A percentile compares a stretch with the other conserved stretches of the same genome.
Conservation (phyloP, 2,329 filamentous ascomycete genomes). For the Botrytis sinoallii region DNA sequence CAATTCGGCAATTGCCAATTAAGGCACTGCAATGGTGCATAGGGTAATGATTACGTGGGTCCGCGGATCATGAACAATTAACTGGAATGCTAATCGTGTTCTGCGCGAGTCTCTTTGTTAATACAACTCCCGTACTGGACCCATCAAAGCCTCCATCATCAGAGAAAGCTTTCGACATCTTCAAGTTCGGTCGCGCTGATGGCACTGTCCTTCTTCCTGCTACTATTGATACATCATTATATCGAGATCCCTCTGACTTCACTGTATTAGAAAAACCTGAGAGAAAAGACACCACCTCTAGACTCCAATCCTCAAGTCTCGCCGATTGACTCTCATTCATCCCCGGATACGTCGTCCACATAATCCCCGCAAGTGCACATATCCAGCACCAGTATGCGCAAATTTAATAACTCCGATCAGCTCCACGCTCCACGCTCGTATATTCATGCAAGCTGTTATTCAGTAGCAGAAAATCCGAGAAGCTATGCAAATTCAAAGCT, state of each 20-base stretch:
- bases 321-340: too few species aligned
- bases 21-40: background rate
- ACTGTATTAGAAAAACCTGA: background rate
- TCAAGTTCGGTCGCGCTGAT: conserved; percentile 2
- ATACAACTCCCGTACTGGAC: background rate
- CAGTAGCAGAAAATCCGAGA: background rate
- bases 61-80: background rate
- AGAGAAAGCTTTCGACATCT: background rate
- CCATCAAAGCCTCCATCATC: background rate
- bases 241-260: background rate
- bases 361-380: too few species aligned
- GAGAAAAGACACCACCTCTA: too few species aligned
- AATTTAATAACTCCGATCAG: too few species aligned
- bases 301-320: too few species aligned
- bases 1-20: background rate
- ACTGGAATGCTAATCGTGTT: background rate
- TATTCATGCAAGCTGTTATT: background rate
- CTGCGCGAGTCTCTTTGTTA: background rate
- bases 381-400: too few species aligned
- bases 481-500: background rate
- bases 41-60: background rate
- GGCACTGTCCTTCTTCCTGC: background rate
- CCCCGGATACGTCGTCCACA: too few species aligned
- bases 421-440: too few species aligned
- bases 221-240: background rate